Base-by-base conservation (phyloP, 2,329 filamentous ascomycete species). In the Epicoccum nigrum region DNA sequence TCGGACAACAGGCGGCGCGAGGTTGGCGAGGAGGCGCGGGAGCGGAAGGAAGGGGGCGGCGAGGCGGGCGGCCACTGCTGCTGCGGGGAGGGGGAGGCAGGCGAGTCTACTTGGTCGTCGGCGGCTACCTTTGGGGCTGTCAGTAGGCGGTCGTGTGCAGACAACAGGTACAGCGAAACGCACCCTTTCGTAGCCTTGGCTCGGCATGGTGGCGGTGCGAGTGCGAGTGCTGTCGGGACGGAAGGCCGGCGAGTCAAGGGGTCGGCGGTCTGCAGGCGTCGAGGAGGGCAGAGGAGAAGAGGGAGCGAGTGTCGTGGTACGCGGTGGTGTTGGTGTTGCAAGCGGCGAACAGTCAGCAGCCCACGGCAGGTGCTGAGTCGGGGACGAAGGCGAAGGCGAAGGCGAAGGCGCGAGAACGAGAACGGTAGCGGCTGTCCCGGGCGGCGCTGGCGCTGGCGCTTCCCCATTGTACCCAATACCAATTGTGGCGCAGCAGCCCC, bases 11-110 rank as follows among this genome's bases (percentile, higher is more conserved):
- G 76, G 46, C 79, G 80, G 55, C 77, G 76, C 37, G 79, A 77
- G 9, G 76, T 73, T 25, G 81, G 83, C 28, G 89, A 92, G 1
- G 91, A 91, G 25, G 88, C 81, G 69, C 89, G 85, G 38, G 92
- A 97, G 72, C 86, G 90, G 75, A 97, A 97, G 1, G 93, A 97
- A 2, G 93, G 93, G 30, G 79, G 79, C 59, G 79, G 79, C 54
- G 78, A 81, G 56, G 72, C 70, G 20, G 79, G 79, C 19, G 73
- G 64, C 56, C 72, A 69, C 40, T 68, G 68, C 43, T 63, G 63
- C n/a, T 63, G 65, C 7, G 65, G 42, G 19, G 62, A 53, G 33
- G 51, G 56, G 60, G 62, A 53, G 33, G 51, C 56, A 60, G 59
- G 65, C 34, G 69, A 65, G 55, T 77, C 71, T 48, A 76, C 70